Evolutionary conservation across 2,329 filamentous ascomycete genomes (phyloP).

Genomic region (Trichoderma sp.): DNA sequence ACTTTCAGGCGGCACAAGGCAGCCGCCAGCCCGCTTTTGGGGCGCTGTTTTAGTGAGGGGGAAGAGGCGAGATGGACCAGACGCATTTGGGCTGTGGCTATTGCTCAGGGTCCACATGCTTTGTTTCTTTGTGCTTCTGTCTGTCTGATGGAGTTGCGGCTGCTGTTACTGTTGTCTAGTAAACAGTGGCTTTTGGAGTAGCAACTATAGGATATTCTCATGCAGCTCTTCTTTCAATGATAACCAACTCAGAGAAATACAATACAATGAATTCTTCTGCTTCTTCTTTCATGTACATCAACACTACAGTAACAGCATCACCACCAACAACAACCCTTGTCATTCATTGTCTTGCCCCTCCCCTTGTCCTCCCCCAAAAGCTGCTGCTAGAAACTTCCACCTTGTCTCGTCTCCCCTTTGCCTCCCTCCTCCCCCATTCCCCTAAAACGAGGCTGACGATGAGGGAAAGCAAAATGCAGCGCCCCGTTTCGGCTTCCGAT

Average conservation of each 20-base stretch:
- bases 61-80: not conserved
- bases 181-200: not conserved
- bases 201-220: not conserved
- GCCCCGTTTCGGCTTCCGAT: not conserved
- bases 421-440: not conserved
- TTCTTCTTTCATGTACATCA: not conserved
- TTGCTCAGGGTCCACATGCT: not conserved
- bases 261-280: not conserved
- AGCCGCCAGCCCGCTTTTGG: conserved; percentile 4
- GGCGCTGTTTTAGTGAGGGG: not conserved
- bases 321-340: not conserved
- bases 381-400: conserved; percentile 8
- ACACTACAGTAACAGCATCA: not conserved
- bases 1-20: conserved; percentile 12
- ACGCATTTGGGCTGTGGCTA: not conserved
- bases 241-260: not conserved
- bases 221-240: not conserved
- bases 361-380: not conserved
- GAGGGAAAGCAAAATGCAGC: conserved; percentile 2
- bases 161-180: not conserved
- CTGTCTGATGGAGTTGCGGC: not conserved
- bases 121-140: not conserved
- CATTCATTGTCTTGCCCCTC: not conserved
- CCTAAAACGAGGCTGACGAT: conserved; percentile 16
- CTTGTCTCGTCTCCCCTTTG: not conserved